Conservation (phyloP, 495 filamentous ascomycete genomes). For the Parathielavia hyrcaniae region DNA sequence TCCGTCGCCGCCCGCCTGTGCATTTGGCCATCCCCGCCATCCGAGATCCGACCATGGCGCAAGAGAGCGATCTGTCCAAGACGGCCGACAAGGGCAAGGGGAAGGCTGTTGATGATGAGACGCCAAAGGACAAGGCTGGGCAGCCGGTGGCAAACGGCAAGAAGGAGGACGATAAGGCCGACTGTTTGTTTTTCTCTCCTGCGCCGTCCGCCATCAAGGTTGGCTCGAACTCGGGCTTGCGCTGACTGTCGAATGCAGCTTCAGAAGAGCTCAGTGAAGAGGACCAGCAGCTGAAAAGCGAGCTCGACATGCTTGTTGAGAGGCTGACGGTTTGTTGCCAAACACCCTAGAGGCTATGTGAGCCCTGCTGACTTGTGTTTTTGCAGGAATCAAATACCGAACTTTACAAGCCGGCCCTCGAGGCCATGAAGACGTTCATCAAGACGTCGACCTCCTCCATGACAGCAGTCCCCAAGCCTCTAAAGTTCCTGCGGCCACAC, state of each 20-base stretch:
- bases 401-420: conserved; percentile 86
- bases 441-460: conserved; percentile 98
- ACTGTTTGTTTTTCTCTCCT: conserved; percentile 34
- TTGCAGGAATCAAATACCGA: conserved; percentile 71
- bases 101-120: conserved; percentile 68
- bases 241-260: conserved; percentile 28
- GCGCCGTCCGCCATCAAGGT: neutral
- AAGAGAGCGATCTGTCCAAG: conserved; percentile 81
- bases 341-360: conserved; percentile 21
- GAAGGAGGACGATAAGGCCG: conserved; percentile 57
- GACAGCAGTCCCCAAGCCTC: conserved; percentile 96
- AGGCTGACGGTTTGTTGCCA: conserved; percentile 68
- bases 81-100: conserved; percentile 91
- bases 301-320: conserved; percentile 98
- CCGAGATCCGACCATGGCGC: conserved; percentile 59
- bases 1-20: conserved; percentile 4
- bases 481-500: conserved; percentile 96
- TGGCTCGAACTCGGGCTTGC: neutral
- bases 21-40: conserved; percentile 8
- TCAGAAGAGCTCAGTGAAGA: conserved; percentile 89
- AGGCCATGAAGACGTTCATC: conserved; percentile 94
- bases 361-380: conserved; percentile 17
- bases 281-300: conserved; percentile 94
- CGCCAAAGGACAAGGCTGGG: conserved; percentile 59
- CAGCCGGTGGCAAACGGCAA: conserved; percentile 67